These are phyloP conservation scores for Erythrophleum ivorense DNA, from an alignment of 331 rosid species.

Conservation along the genomic window DNA sequence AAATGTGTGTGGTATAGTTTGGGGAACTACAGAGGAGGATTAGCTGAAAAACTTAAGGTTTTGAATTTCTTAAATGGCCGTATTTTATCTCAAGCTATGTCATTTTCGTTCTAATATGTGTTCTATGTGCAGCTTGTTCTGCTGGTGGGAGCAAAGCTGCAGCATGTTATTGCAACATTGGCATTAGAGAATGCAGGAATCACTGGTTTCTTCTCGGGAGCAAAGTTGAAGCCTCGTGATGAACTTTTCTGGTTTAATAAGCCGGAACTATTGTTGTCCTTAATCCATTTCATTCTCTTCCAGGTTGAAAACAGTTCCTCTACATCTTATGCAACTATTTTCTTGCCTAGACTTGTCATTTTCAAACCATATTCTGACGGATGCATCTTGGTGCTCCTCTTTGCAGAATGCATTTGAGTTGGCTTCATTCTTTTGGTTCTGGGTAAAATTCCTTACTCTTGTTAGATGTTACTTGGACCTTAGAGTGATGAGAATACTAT, in stretches of 20 bases:
- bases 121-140: conserved; percentile 75
- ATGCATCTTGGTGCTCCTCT: conserved; percentile 28
- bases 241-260: conserved; percentile 98
- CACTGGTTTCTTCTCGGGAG: conserved; percentile 54
- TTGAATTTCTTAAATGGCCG: conserved; percentile 15
- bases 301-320: conserved; percentile 60
- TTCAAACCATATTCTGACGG: conserved; percentile 28
- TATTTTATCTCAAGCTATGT: conserved; percentile 10
- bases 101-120: conserved; percentile 30
- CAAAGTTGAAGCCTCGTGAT: conserved; percentile 87
- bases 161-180: conserved; percentile 89
- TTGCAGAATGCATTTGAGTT: conserved; percentile 95
- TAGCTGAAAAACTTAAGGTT: neutral
- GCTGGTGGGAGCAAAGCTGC: conserved; percentile 90
- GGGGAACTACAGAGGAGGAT: too few species aligned
- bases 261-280: conserved; percentile 82
- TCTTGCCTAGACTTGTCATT: conserved; percentile 22
- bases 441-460: conserved; percentile 76
- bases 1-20: neutral
- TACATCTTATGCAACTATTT: conserved; percentile 26
- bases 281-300: conserved; percentile 95
- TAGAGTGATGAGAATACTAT: neutral
- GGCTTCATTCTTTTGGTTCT: conserved; percentile 98
- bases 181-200: conserved; percentile 88
- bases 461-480: conserved; percentile 23